Evolutionary conservation across 306 rosid genomes (phyloP), one percentile per base, ranked within the genome.

Genomic region (Cucumis hystrix): DNA sequence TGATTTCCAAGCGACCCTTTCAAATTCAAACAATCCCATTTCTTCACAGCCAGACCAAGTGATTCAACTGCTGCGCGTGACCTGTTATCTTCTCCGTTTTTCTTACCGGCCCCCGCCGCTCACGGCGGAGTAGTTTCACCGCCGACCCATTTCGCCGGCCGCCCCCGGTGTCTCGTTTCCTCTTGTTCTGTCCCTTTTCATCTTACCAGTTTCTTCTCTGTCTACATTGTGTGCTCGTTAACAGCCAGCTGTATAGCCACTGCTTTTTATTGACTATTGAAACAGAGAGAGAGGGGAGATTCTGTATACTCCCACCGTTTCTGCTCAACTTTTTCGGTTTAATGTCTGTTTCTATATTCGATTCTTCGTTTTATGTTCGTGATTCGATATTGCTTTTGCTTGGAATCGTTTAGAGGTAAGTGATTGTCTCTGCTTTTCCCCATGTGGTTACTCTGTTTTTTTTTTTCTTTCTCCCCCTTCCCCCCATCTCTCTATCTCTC

Each of bases 191-290:
- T 73, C 62, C 25, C 45, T 73, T 73, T 73, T 52, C 76, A 2
- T 25, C 1, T 6, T 25, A 43, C 8, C 40, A 12, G 28, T 33
- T 57, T 65, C 21, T 35, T 47, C 73, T 28, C 80, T 55, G 59
- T 65, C 54, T 14, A 52, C 51, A 40, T 56, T 76, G 25, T 83
- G 85, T 79, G 77, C 74, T 69, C 2, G 79, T 79, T 80, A 82
- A 83, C 96, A 87, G 93, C 90, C 97, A 87, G 93, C 91, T 87
- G 85, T 57, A 75, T 73, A 71, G 58, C 76, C 70, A 40, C 79
- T 70, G 21, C 23, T 25, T 21, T 21, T 17, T 57, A 28, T 33
- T 18, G 51, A 25, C 66, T 23, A 40, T 69, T 45, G 58, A 80
- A 67, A 79, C 77, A 74, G 63, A 77, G 56, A 85, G 30, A 52